Percentiles rank a stretch among this genome's conserved stretches.
Conservation (phyloP, 352 stramenopile genomes). For the Phytophthora citrophthora region DNA sequence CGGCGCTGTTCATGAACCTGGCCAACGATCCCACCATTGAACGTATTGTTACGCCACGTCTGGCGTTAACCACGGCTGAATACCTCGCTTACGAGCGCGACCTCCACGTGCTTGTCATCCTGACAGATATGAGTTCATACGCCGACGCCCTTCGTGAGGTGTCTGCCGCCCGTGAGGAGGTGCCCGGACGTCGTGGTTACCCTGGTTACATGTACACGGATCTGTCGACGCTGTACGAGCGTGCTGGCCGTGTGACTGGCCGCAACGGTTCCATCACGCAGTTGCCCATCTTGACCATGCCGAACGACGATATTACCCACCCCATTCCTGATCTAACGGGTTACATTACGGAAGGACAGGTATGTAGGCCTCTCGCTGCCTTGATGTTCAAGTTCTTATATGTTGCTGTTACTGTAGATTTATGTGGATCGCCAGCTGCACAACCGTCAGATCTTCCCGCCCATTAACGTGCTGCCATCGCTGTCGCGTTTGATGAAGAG, state of each 20-base stretch:
- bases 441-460: slow-evolving; percentile 99
- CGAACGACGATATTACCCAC: slow-evolving; percentile 99
- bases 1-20: slow-evolving; percentile 99
- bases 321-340: slow-evolving; percentile 99
- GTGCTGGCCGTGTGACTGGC: slow-evolving; percentile 96
- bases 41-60: slow-evolving; percentile 99
- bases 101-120: slow-evolving; percentile 99
- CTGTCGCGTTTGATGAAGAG: slow-evolving; percentile 99
- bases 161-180: slow-evolving; percentile 94
- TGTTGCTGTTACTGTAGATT: slow-evolving; percentile 64
- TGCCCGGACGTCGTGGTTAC: slow-evolving; percentile 98
- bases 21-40: slow-evolving; percentile 99
- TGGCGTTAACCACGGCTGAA: slow-evolving; percentile 98
- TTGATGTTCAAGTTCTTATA: no score
- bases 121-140: slow-evolving; percentile 99
- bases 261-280: slow-evolving; percentile 99
- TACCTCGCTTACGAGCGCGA: slow-evolving; percentile 99
- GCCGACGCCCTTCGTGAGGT: slow-evolving; percentile 97
- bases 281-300: slow-evolving; percentile 99
- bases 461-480: slow-evolving; percentile 99
- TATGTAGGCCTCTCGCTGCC: slow-evolving; percentile 8
- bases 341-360: slow-evolving; percentile 99
- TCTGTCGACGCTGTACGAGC: slow-evolving; percentile 99
- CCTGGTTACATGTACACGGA: slow-evolving; percentile 99
- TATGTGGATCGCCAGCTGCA: slow-evolving; percentile 98